phyloP scores from a whole-genome alignment of 73 alveolate species.

The Paramecium primaurelia region DNA sequence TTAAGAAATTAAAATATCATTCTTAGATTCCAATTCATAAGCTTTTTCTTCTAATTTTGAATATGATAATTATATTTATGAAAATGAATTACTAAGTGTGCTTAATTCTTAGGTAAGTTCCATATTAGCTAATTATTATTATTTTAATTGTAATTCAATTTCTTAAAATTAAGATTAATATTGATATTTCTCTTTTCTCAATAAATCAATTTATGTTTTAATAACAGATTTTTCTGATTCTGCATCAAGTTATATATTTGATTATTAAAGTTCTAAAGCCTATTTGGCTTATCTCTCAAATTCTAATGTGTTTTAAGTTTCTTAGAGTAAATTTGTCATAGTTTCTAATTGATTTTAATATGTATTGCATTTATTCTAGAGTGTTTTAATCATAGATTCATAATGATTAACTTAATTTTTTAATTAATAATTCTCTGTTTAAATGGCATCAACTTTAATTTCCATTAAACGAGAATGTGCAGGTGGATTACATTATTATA shows the following conservation, averaged over 20 bases:
- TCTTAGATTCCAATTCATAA: not conserved
- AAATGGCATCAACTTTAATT: not conserved
- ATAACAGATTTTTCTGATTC: not conserved
- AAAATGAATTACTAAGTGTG: not conserved
- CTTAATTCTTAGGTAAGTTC: not conserved
- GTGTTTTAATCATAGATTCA: not conserved
- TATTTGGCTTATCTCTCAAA: slow-evolving; percentile 1
- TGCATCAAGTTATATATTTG: not conserved
- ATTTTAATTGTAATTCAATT: not conserved
- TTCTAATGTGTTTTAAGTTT: not conserved
- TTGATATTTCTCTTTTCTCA: not conserved
- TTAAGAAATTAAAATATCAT: not conserved
- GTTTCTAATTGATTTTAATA: not conserved
- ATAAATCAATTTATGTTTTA: not conserved
- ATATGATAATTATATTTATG: not conserved
- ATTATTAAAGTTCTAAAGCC: not conserved
- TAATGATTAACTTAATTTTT: not conserved
- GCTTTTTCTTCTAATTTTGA: not conserved
- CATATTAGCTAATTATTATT: not conserved
- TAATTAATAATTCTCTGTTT: not conserved
- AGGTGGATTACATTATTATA: not conserved
- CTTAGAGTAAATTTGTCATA: not conserved
- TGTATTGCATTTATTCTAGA: not conserved
- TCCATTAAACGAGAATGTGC: not conserved
- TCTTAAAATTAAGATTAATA: slow-evolving; percentile 7